Evolutionary conservation across 2,329 filamentous ascomycete species (phyloP).

Genomic region (Sphaerostilbella broomeana): DNA sequence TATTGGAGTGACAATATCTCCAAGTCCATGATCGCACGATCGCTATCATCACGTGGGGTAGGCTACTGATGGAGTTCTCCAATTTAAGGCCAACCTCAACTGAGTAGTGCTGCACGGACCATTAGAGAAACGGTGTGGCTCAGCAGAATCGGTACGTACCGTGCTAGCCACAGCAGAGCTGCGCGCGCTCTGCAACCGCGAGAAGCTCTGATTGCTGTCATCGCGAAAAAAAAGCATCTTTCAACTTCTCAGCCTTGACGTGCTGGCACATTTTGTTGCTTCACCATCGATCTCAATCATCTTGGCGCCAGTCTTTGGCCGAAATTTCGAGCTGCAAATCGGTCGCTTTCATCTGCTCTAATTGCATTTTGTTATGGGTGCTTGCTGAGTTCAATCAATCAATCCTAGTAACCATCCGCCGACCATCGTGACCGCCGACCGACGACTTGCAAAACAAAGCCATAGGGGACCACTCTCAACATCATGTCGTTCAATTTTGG

Average conservation of each 20-base stretch:
- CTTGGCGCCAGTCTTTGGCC: constrained; percentile 5
- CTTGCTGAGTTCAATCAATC: constrained; percentile 8
- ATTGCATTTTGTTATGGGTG: constrained; percentile 8
- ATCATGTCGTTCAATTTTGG: constrained; percentile 37
- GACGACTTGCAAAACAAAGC: constrained; percentile 4
- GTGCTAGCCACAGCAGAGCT: constrained; percentile 14
- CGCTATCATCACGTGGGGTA: constrained; percentile 10
- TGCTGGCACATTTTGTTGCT: constrained; percentile 6
- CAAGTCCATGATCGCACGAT: constrained; percentile 3
- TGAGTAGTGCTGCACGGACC: not conserved
- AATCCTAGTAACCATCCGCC: constrained; percentile 1
- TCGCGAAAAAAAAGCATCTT: constrained; percentile 14
- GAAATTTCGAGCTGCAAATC: not conserved
- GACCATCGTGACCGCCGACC: constrained; percentile 5
- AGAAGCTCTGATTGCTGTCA: constrained; percentile 10
- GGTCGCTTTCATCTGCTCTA: not conserved
- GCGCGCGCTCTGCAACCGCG: constrained; percentile 6
- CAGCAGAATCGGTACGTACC: not conserved
- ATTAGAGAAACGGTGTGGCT: not conserved
- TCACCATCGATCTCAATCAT: not conserved
- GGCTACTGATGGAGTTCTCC: not conserved
- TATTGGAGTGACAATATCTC: not conserved
- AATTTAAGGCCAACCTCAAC: too few species aligned
- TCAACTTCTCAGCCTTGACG: constrained; percentile 6
- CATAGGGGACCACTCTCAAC: not conserved